Conservation (phyloP, 2,329 filamentous ascomycete species). For the Corynespora cassiicola region DNA sequence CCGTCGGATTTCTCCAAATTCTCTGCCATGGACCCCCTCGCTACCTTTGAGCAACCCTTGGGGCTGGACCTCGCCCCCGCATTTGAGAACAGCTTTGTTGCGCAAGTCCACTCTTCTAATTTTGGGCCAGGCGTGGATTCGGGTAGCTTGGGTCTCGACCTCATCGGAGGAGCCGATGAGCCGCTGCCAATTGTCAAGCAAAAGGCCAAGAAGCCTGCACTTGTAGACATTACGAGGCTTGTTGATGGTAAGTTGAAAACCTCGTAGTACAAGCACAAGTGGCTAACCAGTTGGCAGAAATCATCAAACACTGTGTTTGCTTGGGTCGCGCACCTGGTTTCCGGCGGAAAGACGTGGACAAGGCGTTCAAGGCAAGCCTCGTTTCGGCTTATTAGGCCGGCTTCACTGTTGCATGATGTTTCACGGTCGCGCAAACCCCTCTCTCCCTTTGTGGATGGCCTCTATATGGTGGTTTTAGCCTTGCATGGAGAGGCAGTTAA, state of each 20-base stretch:
- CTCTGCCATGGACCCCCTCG: conserved; percentile 19
- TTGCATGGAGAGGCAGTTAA: no score
- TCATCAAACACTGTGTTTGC: conserved; percentile 48
- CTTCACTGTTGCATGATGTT: neutral
- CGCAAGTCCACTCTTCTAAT: no score
- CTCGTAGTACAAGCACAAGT: neutral
- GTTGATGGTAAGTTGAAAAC: conserved; percentile 49
- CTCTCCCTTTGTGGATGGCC: no score
- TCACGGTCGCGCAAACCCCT: no score
- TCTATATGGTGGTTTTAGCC: no score
- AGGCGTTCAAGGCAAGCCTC: conserved; percentile 44
- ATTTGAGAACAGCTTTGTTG: conserved; percentile 21
- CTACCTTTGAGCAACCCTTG: conserved; percentile 36
- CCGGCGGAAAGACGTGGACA: conserved; percentile 50
- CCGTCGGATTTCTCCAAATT: conserved; percentile 16
- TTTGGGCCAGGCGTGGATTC: conserved; percentile 16
- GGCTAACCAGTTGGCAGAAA: conserved; percentile 37
- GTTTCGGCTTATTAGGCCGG: conserved; percentile 25
- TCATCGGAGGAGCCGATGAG: conserved; percentile 21
- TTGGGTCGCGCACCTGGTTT: conserved; percentile 54
- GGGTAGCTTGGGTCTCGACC: conserved; percentile 23
- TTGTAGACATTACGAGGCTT: conserved; percentile 52
- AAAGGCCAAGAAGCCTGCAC: conserved; percentile 44
- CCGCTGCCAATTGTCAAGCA: conserved; percentile 25
- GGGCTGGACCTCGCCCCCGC: conserved; percentile 41